Conservation (phyloP, 2,329 filamentous ascomycete species). For the Salinomyces thailandicus region DNA sequence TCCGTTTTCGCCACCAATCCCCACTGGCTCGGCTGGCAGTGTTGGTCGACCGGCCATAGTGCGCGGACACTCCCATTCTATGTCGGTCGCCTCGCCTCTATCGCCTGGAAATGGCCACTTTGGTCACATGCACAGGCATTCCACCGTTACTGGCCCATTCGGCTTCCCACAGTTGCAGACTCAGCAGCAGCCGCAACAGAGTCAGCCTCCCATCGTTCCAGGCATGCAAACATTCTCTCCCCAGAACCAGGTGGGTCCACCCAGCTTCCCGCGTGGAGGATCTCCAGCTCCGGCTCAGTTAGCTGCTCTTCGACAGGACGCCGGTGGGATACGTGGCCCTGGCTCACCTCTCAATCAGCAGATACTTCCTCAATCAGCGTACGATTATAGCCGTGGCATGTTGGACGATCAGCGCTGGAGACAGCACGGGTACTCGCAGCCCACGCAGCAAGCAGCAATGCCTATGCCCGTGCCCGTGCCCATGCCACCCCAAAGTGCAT, state of each 20-base stretch:
- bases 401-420: constrained; percentile 40
- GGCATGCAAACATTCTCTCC: constrained; percentile 11
- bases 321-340: constrained; percentile 21
- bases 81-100: constrained; percentile 59
- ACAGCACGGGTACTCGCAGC: constrained; percentile 32
- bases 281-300: constrained; percentile 36
- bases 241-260: constrained; percentile 25
- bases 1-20: constrained; percentile 74
- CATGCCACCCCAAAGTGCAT: constrained; percentile 8
- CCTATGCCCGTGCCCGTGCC: background rate
- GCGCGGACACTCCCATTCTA: constrained; percentile 40
- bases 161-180: constrained; percentile 55
- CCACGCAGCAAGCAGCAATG: constrained; percentile 15
- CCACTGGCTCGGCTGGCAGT: constrained; percentile 67
- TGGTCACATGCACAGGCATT: constrained; percentile 58
- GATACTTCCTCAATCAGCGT: constrained; percentile 17
- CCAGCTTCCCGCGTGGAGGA: constrained; percentile 29
- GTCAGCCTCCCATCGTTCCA: constrained; percentile 5
- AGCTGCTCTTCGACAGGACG: constrained; percentile 24
- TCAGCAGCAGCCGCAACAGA: constrained; percentile 11
- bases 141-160: constrained; percentile 58
- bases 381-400: constrained; percentile 26
- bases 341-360: constrained; percentile 52
- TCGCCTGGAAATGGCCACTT: constrained; percentile 51
- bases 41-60: constrained; percentile 31